A percentile compares a stretch with the other conserved stretches of the same genome.
Evolutionary conservation across 352 stramenopile species (phyloP).

Genomic region (Phytophthora idaei): DNA sequence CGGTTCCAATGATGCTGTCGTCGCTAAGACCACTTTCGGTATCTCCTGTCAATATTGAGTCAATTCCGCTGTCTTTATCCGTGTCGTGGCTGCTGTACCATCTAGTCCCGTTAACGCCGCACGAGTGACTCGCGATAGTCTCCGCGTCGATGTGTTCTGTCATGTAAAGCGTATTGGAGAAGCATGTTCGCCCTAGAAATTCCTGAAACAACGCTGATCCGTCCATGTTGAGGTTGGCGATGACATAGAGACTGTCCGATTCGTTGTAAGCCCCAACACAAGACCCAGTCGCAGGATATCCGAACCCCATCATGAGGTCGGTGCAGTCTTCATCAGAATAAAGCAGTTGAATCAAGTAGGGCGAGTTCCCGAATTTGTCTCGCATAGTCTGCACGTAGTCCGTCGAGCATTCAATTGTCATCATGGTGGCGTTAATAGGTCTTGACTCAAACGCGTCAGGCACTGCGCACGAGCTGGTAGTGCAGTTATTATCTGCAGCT

Average conservation of each 20-base stretch:
- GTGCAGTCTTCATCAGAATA: constrained; percentile 13
- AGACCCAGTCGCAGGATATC: constrained; percentile 10
- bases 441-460: background rate
- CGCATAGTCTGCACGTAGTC: constrained; percentile 13
- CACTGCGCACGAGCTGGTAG: background rate
- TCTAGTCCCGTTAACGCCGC: background rate
- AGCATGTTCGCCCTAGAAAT: constrained; percentile 6
- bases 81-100: constrained; percentile 24
- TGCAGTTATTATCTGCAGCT: constrained; percentile 8
- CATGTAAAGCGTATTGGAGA: background rate
- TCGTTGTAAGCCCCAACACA: constrained; percentile 27
- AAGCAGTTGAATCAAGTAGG: constrained; percentile 16
- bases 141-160: constrained; percentile 2
- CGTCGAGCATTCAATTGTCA: constrained; percentile 11
- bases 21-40: background rate
- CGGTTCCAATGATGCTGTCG: constrained; percentile 5
- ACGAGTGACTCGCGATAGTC: constrained; percentile 5
- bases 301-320: background rate
- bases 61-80: background rate
- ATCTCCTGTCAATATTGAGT: no score
- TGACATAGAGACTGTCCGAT: constrained; percentile 10
- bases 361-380: constrained; percentile 15
- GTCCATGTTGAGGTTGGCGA: constrained; percentile 12
- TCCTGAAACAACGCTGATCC: constrained; percentile 16
- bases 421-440: constrained; percentile 8